A percentile compares a stretch with the other conserved stretches of the same genome.
Evolutionary conservation across 331 rosid genomes (phyloP).

Genomic region (Rhamnella rubrinervis): DNA sequence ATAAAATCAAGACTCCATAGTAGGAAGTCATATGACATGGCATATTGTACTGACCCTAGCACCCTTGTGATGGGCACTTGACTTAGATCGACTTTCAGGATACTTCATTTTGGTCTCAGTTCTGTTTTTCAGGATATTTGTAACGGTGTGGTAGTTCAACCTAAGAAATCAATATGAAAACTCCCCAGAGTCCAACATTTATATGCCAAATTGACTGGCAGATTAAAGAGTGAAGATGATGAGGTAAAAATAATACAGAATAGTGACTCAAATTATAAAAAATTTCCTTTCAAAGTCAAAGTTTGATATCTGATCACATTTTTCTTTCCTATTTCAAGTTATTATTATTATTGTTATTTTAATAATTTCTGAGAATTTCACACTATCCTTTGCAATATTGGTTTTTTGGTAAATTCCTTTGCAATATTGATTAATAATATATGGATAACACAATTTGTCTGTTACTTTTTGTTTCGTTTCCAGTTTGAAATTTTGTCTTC

Average conservation of each 20-base stretch:
- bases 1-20: background rate
- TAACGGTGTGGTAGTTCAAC: constrained; percentile 53
- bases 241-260: constrained; percentile 55
- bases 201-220: constrained; percentile 69
- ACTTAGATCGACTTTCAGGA: background rate
- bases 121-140: constrained; percentile 64
- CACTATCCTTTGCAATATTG: no score
- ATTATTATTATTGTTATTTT: no score
- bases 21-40: background rate
- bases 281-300: background rate
- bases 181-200: constrained; percentile 89
- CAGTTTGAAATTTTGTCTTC: constrained; percentile 82
- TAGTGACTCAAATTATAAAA: constrained; percentile 8
- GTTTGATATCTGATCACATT: constrained; percentile 2
- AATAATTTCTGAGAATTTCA: no score
- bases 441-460: background rate
- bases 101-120: background rate
- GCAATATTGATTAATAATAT: background rate
- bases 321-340: background rate
- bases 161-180: constrained; percentile 69
- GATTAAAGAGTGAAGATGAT: constrained; percentile 70
- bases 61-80: background rate
- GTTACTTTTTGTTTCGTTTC: constrained; percentile 10
- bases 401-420: no score
- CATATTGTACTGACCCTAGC: background rate